Base-by-base conservation (phyloP, 2,329 filamentous ascomycete species). In the Fusarium begoniae region DNA sequence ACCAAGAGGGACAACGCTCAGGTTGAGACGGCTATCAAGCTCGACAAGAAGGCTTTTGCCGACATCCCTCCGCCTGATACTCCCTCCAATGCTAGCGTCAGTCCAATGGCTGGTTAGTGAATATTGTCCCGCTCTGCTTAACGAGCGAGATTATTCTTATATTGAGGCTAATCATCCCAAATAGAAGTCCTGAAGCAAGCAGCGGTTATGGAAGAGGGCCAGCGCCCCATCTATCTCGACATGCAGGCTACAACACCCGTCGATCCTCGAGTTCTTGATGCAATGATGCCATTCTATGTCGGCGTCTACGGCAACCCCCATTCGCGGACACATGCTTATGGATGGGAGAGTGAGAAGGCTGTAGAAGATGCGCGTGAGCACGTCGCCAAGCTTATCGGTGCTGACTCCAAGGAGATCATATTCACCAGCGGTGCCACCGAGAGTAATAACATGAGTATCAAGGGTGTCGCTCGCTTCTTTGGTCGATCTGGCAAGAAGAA, bases 381-480 rank as follows among this genome's bases (percentile, higher is more conserved):
- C 80, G 88, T 98, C 74, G 96, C 96, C 7, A 88, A 88, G 44
- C 89, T 99, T 63, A 96, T 99, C 75, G 96, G 96, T 32, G 96
- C 96, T 35, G 95, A 99, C 81, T 87, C 96, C 11, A 99, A 99
- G 84, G 96, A 99, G 82, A 98, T 99, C 75, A 97, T 99, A 79
- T 98, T 99, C 85, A 99, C 96, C 12, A 98, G 95, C 79, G 96
- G 96, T 63, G 96, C 96, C 22, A 99, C 96, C 1, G 96, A 99
- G 86, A 98, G 95, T 81, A 99, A 99, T 85, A 99, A 99, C 80
- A 99, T 99, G 96, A 98, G 95, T 83, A 94, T 99, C 86, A 99
- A 99, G 86, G 96, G 96, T 73, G 96, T 99, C 14, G 95, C 96
- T 26, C 90, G 96, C 73, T 99, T 99, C 85, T 98, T 98, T 82